Base-by-base conservation (phyloP, 2,329 filamentous ascomycete species). In the Aspergillus fructus region DNA sequence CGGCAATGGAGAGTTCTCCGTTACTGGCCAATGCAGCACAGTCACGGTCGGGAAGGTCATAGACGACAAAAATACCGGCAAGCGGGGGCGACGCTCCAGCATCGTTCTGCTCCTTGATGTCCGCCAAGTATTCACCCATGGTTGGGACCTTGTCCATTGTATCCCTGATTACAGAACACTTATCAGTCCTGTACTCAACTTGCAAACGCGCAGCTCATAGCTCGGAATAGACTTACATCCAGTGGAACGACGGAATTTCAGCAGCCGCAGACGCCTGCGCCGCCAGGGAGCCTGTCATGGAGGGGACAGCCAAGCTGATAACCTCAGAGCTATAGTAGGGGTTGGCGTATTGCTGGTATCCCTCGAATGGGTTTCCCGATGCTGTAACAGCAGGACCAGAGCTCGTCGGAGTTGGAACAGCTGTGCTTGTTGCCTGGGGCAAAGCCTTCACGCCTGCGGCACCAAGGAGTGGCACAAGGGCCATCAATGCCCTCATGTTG, bases 1-100 rank as follows among this genome's bases (percentile, higher is more conserved):
- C 71, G 58, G 80, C 83, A 56, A 86, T 82, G 19, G 77, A 73
- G 46, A 84, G 80, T 70, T 87, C 85, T 59, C 85, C 85, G 66
- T 87, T 87, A 61, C 84, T 87, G 13, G 85, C 84, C 64, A 83
- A 76, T 49, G 85, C 85, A 13, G 85, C 81, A 66, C 85, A 87
- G 68, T 87, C 85, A 68, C 85, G 82, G 64, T 86, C 84, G 45
- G 85, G 85, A 12, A 87, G 74, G 68, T 87, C 81, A 70, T 87
- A 87, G 53, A 87, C 82, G 54, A 88, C 85, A 53, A 87, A 81
- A 2, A 76, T 77, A 17, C 78, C 79, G 17, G 79, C 76, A 56
- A 79, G 66, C 3, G 76, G 75, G 34, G 77, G 76, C 51, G 69
- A 78, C 7, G 78, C 78, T n/a, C 80, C 80, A 24, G 75, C 78